These are phyloP conservation scores for Gaertneriomyces sp. DNA, from an alignment of 192 early-diverging fungal genomes.

Conservation along the genomic window DNA sequence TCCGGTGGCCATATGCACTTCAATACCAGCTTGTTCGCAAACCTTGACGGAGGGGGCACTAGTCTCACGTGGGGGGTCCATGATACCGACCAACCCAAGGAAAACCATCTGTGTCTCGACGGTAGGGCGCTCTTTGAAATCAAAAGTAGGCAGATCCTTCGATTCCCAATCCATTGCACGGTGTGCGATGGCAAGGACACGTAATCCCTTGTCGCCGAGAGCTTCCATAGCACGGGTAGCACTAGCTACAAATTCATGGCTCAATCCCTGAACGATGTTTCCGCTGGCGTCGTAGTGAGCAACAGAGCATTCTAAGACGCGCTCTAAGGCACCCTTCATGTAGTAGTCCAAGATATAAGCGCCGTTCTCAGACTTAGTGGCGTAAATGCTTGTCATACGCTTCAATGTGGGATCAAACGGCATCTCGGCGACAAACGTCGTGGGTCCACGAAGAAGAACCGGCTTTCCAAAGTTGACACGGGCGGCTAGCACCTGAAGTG, in stretches of 20 bases:
- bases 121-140: not conserved
- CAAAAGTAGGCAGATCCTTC: not conserved
- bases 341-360: not conserved
- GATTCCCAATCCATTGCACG: not conserved
- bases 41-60: constrained; percentile 72
- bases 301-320: constrained; percentile 10
- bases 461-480: constrained; percentile 8
- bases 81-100: constrained; percentile 78
- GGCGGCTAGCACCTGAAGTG: constrained; percentile 34
- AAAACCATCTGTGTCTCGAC: constrained; percentile 13
- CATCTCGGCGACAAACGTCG: constrained; percentile 29
- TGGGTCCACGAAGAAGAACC: not conserved
- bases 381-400: constrained; percentile 39
- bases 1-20: constrained; percentile 82
- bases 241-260: not conserved
- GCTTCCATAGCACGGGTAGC: constrained; percentile 1
- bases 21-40: constrained; percentile 80
- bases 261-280: not conserved
- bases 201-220: constrained; percentile 11
- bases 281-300: constrained; percentile 10
- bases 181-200: constrained; percentile 25
- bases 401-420: constrained; percentile 40
- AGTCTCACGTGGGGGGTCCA: constrained; percentile 80
- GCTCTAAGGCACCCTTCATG: constrained; percentile 24
- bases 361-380: not conserved